Conservation (phyloP, 2,329 filamentous ascomycete genomes). For the Parasarocladium wereldwijsianum region DNA sequence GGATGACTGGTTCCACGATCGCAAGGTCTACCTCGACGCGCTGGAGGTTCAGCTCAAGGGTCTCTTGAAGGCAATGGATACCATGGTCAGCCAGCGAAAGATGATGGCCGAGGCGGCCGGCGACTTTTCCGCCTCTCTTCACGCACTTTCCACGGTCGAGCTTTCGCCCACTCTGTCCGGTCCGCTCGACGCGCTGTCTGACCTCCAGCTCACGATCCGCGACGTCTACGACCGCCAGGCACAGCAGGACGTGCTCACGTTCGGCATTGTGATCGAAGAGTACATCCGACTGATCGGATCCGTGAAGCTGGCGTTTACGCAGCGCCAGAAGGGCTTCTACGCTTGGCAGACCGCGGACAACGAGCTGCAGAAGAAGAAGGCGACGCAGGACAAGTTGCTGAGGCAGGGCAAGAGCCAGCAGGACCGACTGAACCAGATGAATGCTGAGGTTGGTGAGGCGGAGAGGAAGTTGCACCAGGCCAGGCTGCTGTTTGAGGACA, state of each 20-base stretch:
- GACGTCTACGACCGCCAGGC: constrained; percentile 95
- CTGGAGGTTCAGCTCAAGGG: constrained; percentile 83
- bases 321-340: constrained; percentile 91
- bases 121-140: constrained; percentile 87
- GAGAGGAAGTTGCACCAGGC: constrained; percentile 89
- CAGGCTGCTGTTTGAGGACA: constrained; percentile 84
- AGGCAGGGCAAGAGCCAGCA: constrained; percentile 91
- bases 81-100: constrained; percentile 82
- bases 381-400: constrained; percentile 84
- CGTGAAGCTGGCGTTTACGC: constrained; percentile 82
- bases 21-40: constrained; percentile 85
- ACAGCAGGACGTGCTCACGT: constrained; percentile 88
- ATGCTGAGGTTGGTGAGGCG: constrained; percentile 85
- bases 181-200: constrained; percentile 80
- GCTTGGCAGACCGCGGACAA: constrained; percentile 85
- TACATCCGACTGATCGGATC: constrained; percentile 93
- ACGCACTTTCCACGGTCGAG: constrained; percentile 83
- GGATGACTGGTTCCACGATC: constrained; percentile 98
- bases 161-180: constrained; percentile 77
- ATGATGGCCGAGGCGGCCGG: constrained; percentile 84
- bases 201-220: constrained; percentile 83
- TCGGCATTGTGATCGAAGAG: constrained; percentile 95
- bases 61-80: constrained; percentile 84
- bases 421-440: constrained; percentile 82
- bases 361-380: constrained; percentile 78